Conservation (phyloP, 1,139 yeast species). For the Wickerhamomyces sp. region DNA sequence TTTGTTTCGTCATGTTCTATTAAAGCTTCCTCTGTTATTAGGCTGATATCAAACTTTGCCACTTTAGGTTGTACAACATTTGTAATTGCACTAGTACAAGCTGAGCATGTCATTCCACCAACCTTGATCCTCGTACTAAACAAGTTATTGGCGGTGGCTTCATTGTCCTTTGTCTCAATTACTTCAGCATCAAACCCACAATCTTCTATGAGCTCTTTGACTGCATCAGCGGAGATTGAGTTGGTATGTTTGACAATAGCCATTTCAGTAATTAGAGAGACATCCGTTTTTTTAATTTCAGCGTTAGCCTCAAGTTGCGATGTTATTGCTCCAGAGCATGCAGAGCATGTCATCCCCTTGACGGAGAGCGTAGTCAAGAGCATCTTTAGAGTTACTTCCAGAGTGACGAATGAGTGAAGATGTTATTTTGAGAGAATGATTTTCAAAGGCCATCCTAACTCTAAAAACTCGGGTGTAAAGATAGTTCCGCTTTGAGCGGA, state of each 20-base stretch:
- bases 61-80: slow-evolving; percentile 39
- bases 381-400: too few relatives aligned
- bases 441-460: too few relatives aligned
- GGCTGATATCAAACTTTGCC: slow-evolving; percentile 48
- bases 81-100: slow-evolving; percentile 67
- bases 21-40: slow-evolving; percentile 68
- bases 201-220: slow-evolving; percentile 55
- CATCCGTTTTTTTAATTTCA: slow-evolving; percentile 35
- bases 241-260: slow-evolving; percentile 47
- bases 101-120: slow-evolving; percentile 82
- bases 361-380: slow-evolving; percentile 28
- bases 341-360: slow-evolving; percentile 84
- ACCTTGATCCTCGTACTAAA: slow-evolving; percentile 16
- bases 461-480: too few relatives aligned
- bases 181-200: slow-evolving; percentile 64
- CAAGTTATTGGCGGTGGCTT: slow-evolving; percentile 1
- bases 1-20: slow-evolving; percentile 33
- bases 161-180: slow-evolving; percentile 15
- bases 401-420: too few relatives aligned
- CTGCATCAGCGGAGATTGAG: slow-evolving; percentile 28
- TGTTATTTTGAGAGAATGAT: too few relatives aligned
- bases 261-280: slow-evolving; percentile 71
- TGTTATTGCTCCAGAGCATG: slow-evolving; percentile 67
- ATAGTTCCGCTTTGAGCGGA: too few relatives aligned
- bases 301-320: slow-evolving; percentile 35